Evolutionary conservation across 2,329 filamentous ascomycete genomes (phyloP), one percentile per base, ranked within the genome.

Genomic region (Aureobasidium namibiae): DNA sequence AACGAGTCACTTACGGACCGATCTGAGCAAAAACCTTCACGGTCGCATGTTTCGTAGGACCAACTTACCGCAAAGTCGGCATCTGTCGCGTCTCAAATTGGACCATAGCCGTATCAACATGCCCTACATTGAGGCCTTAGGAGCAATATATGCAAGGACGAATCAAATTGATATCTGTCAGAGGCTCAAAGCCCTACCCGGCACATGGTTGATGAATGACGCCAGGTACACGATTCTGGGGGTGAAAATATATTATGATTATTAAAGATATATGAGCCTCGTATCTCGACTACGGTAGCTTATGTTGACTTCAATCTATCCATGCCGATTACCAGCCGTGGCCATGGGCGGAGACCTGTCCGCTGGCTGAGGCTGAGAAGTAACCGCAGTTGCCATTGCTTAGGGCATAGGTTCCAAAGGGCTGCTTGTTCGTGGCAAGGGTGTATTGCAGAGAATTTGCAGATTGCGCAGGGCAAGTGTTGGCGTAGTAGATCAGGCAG

Each of bases 311-410:
- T 39, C 48, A 52, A n/a, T n/a, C n/a, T n/a, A n/a, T n/a, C n/a
- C n/a, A n/a, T n/a, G n/a, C 26, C 50, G 24, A 41, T 31, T 54
- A 54, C 39, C 52, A 56, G 39, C 52, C 52, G 21, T 56, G 39
- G 18, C 41, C 31, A 26, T 56, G 52, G 21, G 29, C 38, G 4
- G 18, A 36, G 6, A 18, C 13, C 39, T 44, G 26, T 24, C 38
- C 34, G 21, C 38, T 26, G 4, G 29, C 41, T 29, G 52, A 44
- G 31, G n/a, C n/a, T n/a, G n/a, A n/a, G n/a, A 44, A 56, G 42
- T 46, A 57, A 24, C 54, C 54, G 18, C 54, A 57, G 18, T 9
- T 11, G 18, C 54, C 54, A 24, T 57, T 57, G 54, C 54, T 57
- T 8, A 57, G 21, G 3, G 42, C 24, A 33, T 38, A 57, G 21